Base-by-base conservation (phyloP, 2,329 filamentous ascomycete species). In the Pseudogymnoascus verrucosus region DNA sequence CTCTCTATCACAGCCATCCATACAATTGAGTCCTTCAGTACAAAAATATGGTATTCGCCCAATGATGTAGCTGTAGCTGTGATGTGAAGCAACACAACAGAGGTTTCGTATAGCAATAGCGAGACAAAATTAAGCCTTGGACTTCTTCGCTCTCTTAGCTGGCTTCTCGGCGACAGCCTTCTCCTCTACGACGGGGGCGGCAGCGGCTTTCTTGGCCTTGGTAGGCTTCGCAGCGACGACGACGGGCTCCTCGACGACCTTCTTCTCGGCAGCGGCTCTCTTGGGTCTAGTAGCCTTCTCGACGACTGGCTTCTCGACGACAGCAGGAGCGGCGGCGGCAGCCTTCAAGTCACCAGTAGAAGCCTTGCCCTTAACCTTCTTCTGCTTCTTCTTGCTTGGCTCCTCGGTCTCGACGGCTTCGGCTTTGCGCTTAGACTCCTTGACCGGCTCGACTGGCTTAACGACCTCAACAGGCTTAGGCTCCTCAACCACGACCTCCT, bases 81-180 rank as follows among this genome's bases (percentile, higher is more conserved):
- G 16, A 36, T 34, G 11, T 36, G 8, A 34, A 36, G 51, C 51
- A 34, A n/a, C n/a, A n/a, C n/a, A n/a, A n/a, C n/a, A n/a, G n/a
- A n/a, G n/a, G n/a, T n/a, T n/a, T n/a, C n/a, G n/a, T n/a, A n/a
- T n/a, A n/a, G n/a, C n/a, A n/a, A n/a, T n/a, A n/a, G n/a, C n/a
- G n/a, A n/a, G n/a, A n/a, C n/a, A n/a, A n/a, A n/a, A n/a, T n/a
- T n/a, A n/a, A 21, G 65, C 37, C 60, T 67, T 67, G 5, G 60
- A 74, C 67, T 77, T 78, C 60, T 77, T 78, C 21, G 75, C 69
- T 65, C 75, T 78, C 76, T 54, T 54, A 4, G 47, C 47, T 1
- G 47, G 81, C 81, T 74, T 79, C 36, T 62, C 34, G 7, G 8
- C 28, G 8, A 11, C 21, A 5, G 39, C 62, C 16, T 42, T 44